phyloP scores from a whole-genome alignment of 352 stramenopile species.

The Pythium monospermum region DNA sequence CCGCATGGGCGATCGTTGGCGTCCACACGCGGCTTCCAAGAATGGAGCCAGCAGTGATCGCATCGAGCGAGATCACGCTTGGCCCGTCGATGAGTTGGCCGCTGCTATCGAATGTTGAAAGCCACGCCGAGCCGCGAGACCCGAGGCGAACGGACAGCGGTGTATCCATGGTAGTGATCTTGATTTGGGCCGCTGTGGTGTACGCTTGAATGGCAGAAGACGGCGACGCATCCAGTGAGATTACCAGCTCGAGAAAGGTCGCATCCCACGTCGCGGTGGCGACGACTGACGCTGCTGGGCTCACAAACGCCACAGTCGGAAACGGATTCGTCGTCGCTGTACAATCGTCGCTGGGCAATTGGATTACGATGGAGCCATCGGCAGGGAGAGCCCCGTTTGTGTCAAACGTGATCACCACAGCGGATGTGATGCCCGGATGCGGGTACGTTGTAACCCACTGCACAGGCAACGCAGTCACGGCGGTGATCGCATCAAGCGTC shows the following conservation, averaged over 20 bases:
- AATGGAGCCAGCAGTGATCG: constrained; percentile 35
- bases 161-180: constrained; percentile 35
- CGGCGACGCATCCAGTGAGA: constrained; percentile 14
- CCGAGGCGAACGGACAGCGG: constrained; percentile 31
- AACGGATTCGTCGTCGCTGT: constrained; percentile 20
- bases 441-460: constrained; percentile 35
- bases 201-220: constrained; percentile 28
- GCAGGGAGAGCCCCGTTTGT: constrained; percentile 39
- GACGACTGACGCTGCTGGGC: constrained; percentile 15
- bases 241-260: constrained; percentile 10
- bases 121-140: constrained; percentile 14
- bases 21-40: constrained; percentile 46
- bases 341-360: constrained; percentile 35
- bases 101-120: constrained; percentile 39
- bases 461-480: constrained; percentile 30
- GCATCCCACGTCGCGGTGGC: constrained; percentile 27
- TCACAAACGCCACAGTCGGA: constrained; percentile 25
- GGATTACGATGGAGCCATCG: constrained; percentile 32
- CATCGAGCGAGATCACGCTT: constrained; percentile 34
- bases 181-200: constrained; percentile 23
- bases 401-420: constrained; percentile 35
- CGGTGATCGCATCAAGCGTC: constrained; percentile 29
- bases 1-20: constrained; percentile 31
- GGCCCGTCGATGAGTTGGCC: constrained; percentile 49
- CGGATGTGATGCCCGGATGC: constrained; percentile 42